Evolutionary conservation across 805 yeast species (phyloP), one percentile per base, ranked within the genome.

Genomic region (Myxozyma udenii): DNA sequence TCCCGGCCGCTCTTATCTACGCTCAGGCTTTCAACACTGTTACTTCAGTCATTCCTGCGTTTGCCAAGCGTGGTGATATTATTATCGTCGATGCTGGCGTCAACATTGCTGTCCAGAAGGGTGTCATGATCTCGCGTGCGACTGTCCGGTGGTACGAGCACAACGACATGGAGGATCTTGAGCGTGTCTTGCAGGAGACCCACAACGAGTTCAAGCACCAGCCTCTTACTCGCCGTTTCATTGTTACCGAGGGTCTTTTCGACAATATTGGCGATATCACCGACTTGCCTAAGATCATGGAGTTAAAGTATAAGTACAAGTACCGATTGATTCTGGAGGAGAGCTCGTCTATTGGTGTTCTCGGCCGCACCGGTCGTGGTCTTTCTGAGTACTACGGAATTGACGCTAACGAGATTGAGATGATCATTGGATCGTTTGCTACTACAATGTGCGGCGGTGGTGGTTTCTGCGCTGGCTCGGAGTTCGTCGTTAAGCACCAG

Each of bases 1-100:
- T 87, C 2, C 95, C 87, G 58, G 77, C 78, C 50, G 81, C 88
- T 43, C 87, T 93, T 49, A 72, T 91, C 40, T 93, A 93, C 66
- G 95, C 97, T 41, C 98, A 93, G 73, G 97, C 91, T 65, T 83
- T 86, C 61, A 80, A 85, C 59, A 85, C 96, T 37, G 81, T 91
- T 11, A 80, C 90, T 11, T 85, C 95, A 12, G 95, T 91, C 11
- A 74, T 93, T 48, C 95, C 98, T 4, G 89, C 96, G 44, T 93
- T 93, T 68, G 77, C 91, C 60, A 93, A 93, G 68, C 83, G 98
- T 70, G 98, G 98, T 60, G 98, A 93, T 68, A 77, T 87, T 57
- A 82, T 89, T 57, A 82, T 93, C 48, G 96, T 87, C 22, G 98
- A 93, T 70, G 77, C 84, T 46, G 85, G 85, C 26, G 82, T 84